These are phyloP conservation scores for Thermomyces lanuginosus DNA, from an alignment of 2,329 filamentous ascomycete genomes.

Conservation along the genomic window DNA sequence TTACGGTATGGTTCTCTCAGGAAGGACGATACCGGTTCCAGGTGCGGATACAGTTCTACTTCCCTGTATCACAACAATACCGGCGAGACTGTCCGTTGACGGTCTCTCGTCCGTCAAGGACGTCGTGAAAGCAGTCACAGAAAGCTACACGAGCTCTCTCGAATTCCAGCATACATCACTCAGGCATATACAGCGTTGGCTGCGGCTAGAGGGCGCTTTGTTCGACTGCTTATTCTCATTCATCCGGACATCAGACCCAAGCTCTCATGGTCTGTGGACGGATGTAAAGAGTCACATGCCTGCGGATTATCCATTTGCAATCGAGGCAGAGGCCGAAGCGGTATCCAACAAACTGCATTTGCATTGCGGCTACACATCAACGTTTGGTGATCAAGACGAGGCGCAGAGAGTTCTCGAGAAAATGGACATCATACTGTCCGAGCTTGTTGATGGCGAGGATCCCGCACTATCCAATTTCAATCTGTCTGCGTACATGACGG, in stretches of 20 bases:
- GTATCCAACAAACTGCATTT: conserved; percentile 10
- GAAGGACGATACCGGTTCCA: conserved; percentile 16
- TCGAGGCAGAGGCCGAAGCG: conserved; percentile 18
- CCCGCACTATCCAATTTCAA: conserved; percentile 12
- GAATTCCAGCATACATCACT: conserved; percentile 22
- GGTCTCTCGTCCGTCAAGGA: conserved; percentile 11
- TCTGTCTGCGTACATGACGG: conserved; percentile 5
- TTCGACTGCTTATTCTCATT: conserved; percentile 23
- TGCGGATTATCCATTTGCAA: conserved; percentile 19
- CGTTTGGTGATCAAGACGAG: conserved; percentile 11
- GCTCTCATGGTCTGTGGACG: conserved; percentile 12
- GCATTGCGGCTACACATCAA: conserved; percentile 12
- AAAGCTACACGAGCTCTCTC: conserved; percentile 13
- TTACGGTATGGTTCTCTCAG: conserved; percentile 19
- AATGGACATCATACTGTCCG: conserved; percentile 16
- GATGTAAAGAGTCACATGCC: conserved; percentile 20
- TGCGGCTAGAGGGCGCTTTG: conserved; percentile 15
- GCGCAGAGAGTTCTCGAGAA: conserved; percentile 16
- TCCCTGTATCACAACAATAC: conserved; percentile 24
- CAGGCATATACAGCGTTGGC: conserved; percentile 21
- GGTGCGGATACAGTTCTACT: conserved; percentile 17
- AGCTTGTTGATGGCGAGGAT: conserved; percentile 12
- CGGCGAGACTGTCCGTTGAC: conserved; percentile 15
- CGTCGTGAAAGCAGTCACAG: conserved; percentile 11
- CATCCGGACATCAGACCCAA: conserved; percentile 9